Evolutionary conservation across 306 rosid genomes (phyloP).

Genomic region (Rosa multiflora): DNA sequence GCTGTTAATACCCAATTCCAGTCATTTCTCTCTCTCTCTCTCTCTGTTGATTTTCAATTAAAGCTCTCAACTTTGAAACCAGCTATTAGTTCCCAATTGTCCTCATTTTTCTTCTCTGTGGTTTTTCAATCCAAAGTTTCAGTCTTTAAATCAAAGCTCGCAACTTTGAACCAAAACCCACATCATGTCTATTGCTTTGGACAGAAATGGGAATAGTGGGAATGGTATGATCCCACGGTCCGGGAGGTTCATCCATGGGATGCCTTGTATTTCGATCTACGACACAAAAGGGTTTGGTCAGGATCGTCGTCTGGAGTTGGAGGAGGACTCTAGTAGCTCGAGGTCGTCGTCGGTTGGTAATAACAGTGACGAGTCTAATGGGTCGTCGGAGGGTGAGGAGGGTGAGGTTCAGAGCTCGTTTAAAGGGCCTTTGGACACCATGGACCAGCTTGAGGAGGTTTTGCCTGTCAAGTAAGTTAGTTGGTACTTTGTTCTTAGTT

Average conservation of each 20-base stretch:
- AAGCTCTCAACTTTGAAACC: constrained; percentile 20
- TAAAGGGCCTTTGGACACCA: constrained; percentile 63
- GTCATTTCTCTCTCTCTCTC: background rate
- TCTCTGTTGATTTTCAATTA: background rate
- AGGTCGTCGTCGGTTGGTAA: constrained; percentile 55
- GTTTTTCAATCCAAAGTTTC: background rate
- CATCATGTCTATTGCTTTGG: constrained; percentile 51
- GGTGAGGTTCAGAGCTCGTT: constrained; percentile 53
- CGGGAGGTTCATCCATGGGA: constrained; percentile 32
- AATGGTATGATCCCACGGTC: constrained; percentile 35
- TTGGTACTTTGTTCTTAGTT: too few relatives aligned
- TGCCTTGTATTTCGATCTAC: constrained; percentile 44
- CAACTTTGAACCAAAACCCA: constrained; percentile 8
- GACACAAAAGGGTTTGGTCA: constrained; percentile 23
- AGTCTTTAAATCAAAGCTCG: background rate
- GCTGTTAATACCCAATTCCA: constrained; percentile 29
- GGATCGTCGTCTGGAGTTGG: constrained; percentile 39
- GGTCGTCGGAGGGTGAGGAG: constrained; percentile 56
- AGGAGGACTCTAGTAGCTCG: constrained; percentile 46
- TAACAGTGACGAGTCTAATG: constrained; percentile 52
- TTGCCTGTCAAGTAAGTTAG: constrained; percentile 58
- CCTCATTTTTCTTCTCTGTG: background rate
- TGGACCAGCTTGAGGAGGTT: constrained; percentile 58
- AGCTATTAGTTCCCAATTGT: too few relatives aligned
- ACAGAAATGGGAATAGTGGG: constrained; percentile 25